phyloP scores from a whole-genome alignment of 495 filamentous ascomycete genomes.

The Talaromyces proteolyticus region DNA sequence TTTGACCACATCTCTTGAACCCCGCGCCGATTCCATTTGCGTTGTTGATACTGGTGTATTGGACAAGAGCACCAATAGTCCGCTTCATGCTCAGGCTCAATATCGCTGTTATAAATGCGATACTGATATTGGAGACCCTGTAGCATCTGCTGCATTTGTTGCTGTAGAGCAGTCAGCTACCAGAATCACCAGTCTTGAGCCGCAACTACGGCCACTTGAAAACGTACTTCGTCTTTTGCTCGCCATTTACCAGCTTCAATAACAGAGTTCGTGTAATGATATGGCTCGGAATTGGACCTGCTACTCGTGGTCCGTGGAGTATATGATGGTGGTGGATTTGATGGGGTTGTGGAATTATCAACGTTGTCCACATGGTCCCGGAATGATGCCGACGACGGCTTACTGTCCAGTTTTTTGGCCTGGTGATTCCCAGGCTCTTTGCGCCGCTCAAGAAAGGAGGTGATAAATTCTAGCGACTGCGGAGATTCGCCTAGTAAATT shows the following conservation, averaged over 20 bases:
- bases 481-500: conserved; percentile 2
- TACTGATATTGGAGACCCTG: conserved; percentile 25
- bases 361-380: neutral
- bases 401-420: neutral
- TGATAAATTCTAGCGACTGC: conserved; percentile 1
- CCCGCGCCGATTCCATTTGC: conserved; percentile 24
- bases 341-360: neutral
- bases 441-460: neutral
- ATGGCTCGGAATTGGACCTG: no score
- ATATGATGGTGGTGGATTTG: no score
- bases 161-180: conserved; percentile 3
- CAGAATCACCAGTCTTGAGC: neutral
- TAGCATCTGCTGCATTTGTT: conserved; percentile 35
- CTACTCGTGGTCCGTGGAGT: no score
- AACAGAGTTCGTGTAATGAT: conserved; percentile 22
- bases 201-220: neutral
- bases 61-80: conserved; percentile 23
- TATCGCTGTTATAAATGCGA: conserved; percentile 38
- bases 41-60: conserved; percentile 24
- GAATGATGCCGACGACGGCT: neutral
- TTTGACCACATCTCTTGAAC: conserved; percentile 37
- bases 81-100: conserved; percentile 41
- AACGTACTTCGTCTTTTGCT: conserved; percentile 25
- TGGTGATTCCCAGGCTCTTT: neutral
- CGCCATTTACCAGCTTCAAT: conserved; percentile 29